Evolutionary conservation across 306 rosid species (phyloP).

Genomic region (Chamaecrista fasciculata): DNA sequence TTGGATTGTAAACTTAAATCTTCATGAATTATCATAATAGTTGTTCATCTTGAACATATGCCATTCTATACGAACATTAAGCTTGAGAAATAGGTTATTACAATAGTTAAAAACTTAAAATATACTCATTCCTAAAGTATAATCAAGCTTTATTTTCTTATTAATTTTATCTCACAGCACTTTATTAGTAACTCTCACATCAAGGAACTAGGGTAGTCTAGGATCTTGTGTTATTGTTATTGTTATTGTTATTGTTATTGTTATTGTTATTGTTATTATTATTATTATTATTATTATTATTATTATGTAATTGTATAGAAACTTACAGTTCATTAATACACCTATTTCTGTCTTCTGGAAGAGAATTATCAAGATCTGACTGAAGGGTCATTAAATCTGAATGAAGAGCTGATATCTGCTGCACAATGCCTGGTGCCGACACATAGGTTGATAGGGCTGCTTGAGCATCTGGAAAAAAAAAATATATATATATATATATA

Average conservation of each 20-base stretch:
- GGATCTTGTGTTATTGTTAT: too few species aligned
- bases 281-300: not conserved
- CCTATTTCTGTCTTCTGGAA: constrained; percentile 95
- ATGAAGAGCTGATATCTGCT: constrained; percentile 84
- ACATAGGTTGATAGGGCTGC: constrained; percentile 77
- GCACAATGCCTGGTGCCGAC: constrained; percentile 97
- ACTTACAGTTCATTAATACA: constrained; percentile 94
- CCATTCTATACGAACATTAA: not conserved
- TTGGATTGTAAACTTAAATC: not conserved
- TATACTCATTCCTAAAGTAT: not conserved
- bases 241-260: not conserved
- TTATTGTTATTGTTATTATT: too few species aligned
- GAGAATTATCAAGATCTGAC: constrained; percentile 87
- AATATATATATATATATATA: too few species aligned
- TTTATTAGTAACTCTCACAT: not conserved
- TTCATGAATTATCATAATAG: not conserved
- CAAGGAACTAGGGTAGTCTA: not conserved
- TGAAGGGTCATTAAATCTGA: constrained; percentile 83
- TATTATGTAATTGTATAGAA: not conserved
- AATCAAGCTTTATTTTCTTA: not conserved
- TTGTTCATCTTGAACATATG: not conserved
- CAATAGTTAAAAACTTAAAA: too few species aligned
- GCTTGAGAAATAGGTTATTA: not conserved
- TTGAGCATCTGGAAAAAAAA: constrained; percentile 71
- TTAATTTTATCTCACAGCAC: not conserved